phyloP scores from a whole-genome alignment of 176 grass and related monocot species.

The Carex scoparia region DNA sequence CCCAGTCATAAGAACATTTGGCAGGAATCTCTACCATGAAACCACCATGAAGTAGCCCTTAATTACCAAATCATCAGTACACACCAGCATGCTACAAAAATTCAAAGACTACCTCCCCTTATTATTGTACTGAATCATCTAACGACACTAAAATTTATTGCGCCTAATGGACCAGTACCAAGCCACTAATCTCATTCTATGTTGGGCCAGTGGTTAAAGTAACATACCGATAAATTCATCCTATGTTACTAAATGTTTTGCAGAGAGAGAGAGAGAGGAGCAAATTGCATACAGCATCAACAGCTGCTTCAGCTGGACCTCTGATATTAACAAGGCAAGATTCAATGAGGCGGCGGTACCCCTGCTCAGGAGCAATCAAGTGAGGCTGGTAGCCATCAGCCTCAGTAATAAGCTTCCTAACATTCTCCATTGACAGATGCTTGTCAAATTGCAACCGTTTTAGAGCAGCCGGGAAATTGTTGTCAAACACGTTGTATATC shows the following conservation, averaged over 20 bases:
- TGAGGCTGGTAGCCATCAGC: constrained; percentile 99
- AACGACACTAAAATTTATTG: background rate
- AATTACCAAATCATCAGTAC: background rate
- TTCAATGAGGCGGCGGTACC: constrained; percentile 93
- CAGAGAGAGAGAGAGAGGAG: background rate
- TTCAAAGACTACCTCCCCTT: background rate
- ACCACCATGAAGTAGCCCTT: background rate
- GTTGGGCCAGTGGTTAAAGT: background rate
- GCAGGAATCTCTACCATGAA: background rate
- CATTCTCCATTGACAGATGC: constrained; percentile 98
- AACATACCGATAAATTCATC: background rate
- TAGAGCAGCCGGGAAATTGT: constrained; percentile 82
- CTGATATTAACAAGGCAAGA: constrained; percentile 90
- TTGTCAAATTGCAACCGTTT: constrained; percentile 98
- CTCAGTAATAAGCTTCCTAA: constrained; percentile 87
- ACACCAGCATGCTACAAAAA: background rate
- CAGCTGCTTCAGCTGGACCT: constrained; percentile 88
- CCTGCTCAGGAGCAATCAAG: constrained; percentile 99
- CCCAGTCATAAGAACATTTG: background rate
- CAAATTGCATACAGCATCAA: constrained; percentile 61
- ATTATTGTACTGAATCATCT: background rate
- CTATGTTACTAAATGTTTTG: background rate
- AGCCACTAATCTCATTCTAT: background rate
- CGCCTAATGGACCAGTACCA: background rate
- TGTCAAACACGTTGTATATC: constrained; percentile 95